Conservation (phyloP, 495 filamentous ascomycete species). For the Penicillium canescens region DNA sequence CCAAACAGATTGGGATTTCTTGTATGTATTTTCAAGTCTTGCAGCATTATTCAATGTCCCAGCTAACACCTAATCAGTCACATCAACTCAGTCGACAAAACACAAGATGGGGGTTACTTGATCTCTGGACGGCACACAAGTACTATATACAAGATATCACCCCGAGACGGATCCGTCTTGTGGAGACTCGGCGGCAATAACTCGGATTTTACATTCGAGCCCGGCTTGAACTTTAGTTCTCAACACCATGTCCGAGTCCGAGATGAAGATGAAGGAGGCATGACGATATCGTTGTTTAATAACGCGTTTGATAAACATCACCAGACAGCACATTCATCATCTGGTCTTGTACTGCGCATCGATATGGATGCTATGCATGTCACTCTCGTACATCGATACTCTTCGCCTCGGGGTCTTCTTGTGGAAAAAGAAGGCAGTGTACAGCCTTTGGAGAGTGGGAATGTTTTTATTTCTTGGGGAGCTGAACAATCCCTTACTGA, state of each 20-base stretch:
- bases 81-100: neutral
- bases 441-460: neutral
- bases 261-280: neutral
- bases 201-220: neutral
- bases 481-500: neutral
- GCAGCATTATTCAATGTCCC: neutral
- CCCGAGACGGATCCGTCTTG: neutral
- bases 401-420: neutral
- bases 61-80: neutral
- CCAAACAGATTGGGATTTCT: constrained; percentile 1
- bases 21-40: neutral
- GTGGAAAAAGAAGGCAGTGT: neutral
- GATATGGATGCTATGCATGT: neutral
- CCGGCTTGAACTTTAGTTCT: neutral
- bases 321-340: neutral
- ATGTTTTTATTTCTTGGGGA: constrained; percentile 1
- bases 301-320: neutral
- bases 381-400: neutral
- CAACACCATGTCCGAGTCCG: neutral
- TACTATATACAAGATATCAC: constrained; percentile 1
- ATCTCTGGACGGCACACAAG: neutral
- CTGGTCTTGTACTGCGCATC: neutral
- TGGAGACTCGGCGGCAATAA: neutral
- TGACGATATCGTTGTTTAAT: neutral
- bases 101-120: neutral